Percentiles rank a stretch among this genome's conserved stretches.
phyloP scores from a whole-genome alignment of 1,284 basidiomycete genomes.

The Boletus sp. region DNA sequence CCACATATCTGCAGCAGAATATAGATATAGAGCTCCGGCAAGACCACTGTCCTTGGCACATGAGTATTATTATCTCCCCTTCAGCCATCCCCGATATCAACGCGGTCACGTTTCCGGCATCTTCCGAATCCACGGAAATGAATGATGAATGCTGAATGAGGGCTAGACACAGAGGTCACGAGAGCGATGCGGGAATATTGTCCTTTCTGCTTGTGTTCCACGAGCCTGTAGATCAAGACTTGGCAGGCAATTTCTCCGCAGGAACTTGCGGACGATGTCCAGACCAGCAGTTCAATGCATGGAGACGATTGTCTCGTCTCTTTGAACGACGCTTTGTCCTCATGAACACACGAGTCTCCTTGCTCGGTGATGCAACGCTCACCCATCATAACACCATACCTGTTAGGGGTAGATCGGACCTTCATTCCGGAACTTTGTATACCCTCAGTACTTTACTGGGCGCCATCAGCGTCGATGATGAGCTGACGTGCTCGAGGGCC shows the following conservation, averaged over 20 bases:
- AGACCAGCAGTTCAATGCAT: no score
- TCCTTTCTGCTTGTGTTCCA: no score
- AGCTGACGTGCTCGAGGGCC: no score
- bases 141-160: conserved; percentile 8
- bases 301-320: no score
- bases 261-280: neutral
- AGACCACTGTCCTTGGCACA: neutral
- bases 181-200: neutral
- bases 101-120: neutral
- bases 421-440: neutral
- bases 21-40: neutral
- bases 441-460: neutral
- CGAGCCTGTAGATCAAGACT: neutral
- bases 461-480: neutral
- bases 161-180: neutral
- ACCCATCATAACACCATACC: neutral
- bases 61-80: no score
- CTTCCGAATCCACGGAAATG: conserved; percentile 7
- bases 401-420: neutral
- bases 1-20: neutral
- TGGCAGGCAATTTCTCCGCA: neutral
- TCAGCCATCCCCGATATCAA: neutral
- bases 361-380: neutral
- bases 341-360: neutral
- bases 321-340: no score